A percentile compares a stretch with the other conserved stretches of the same genome.
Conservation (phyloP, 768 basidiomycete species). For the Xerocomus spinulosus region DNA sequence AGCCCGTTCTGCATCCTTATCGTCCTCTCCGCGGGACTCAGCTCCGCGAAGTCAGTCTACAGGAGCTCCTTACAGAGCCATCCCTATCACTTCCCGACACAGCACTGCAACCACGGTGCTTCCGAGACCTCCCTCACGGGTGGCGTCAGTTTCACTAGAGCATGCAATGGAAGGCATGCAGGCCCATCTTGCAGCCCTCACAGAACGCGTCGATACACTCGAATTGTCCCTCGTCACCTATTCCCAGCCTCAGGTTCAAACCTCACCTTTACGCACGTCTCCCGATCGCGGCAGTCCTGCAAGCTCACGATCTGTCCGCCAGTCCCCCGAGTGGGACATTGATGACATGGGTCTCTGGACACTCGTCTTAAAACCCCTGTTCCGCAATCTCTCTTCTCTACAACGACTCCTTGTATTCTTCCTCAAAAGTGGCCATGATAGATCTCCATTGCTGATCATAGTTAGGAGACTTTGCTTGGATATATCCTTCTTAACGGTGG, state of each 20-base stretch:
- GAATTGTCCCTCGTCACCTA: conserved; percentile 39
- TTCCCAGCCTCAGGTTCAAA: conserved; percentile 31
- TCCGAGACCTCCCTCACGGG: conserved; percentile 42
- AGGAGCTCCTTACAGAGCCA: conserved; percentile 34
- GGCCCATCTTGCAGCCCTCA: conserved; percentile 74
- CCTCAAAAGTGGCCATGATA: conserved; percentile 46
- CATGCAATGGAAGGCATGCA: conserved; percentile 77
- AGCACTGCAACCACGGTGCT: conserved; percentile 32
- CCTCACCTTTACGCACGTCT: conserved; percentile 39
- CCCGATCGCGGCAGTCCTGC: conserved; percentile 44
- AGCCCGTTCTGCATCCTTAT: conserved; percentile 33
- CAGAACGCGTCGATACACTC: conserved; percentile 73
- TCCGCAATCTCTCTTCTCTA: conserved; percentile 45
- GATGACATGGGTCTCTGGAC: conserved; percentile 86
- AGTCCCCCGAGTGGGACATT: conserved; percentile 54
- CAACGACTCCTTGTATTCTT: conserved; percentile 55
- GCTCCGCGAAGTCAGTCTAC: conserved; percentile 36
- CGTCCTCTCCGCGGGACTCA: conserved; percentile 38
- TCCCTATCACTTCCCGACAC: conserved; percentile 32
- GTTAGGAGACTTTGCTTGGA: conserved; percentile 75
- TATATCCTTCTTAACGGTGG: conserved; percentile 64
- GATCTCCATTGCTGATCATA: conserved; percentile 63
- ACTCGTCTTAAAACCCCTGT: conserved; percentile 58
- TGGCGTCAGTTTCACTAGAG: conserved; percentile 43
- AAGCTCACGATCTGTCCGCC: conserved; percentile 22